These are phyloP conservation scores for Geotrichum europaeum DNA, from an alignment of 1,139 yeast species.

Conservation along the genomic window DNA sequence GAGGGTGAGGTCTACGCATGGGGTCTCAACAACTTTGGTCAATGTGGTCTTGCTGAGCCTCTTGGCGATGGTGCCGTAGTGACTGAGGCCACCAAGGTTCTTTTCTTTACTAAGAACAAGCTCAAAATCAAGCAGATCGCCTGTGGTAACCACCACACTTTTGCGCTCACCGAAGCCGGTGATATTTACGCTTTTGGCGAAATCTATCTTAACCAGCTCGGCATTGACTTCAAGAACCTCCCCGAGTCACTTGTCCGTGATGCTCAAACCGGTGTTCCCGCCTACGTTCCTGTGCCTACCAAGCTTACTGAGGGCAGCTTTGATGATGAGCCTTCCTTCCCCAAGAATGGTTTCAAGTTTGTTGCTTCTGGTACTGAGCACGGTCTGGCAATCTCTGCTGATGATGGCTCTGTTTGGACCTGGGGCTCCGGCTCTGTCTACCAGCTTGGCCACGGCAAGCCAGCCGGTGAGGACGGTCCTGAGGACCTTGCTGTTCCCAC, in stretches of 20 bases:
- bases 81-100: slow-evolving; percentile 64
- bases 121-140: slow-evolving; percentile 53
- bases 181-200: slow-evolving; percentile 82
- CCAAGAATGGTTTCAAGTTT: slow-evolving; percentile 45
- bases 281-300: slow-evolving; percentile 87
- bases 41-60: slow-evolving; percentile 74
- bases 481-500: slow-evolving; percentile 48
- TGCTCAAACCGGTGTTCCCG: slow-evolving; percentile 61
- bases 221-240: slow-evolving; percentile 59
- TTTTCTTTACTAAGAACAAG: slow-evolving; percentile 51
- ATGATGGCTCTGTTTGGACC: slow-evolving; percentile 78
- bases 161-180: slow-evolving; percentile 68
- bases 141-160: slow-evolving; percentile 92
- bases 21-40: slow-evolving; percentile 97
- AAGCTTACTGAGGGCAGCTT: slow-evolving; percentile 40
- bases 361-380: slow-evolving; percentile 90
- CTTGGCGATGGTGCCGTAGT: slow-evolving; percentile 61
- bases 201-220: slow-evolving; percentile 87
- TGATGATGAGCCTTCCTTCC: slow-evolving; percentile 38
- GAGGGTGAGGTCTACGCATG: slow-evolving; percentile 71
- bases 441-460: slow-evolving; percentile 86
- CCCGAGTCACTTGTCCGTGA: slow-evolving; percentile 70
- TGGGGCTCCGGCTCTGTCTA: slow-evolving; percentile 99
- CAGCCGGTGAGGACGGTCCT: slow-evolving; percentile 67
- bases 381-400: slow-evolving; percentile 68